These are phyloP conservation scores for Paecilomyces formosus DNA, from an alignment of 2,329 filamentous ascomycete species.

Conservation along the genomic window DNA sequence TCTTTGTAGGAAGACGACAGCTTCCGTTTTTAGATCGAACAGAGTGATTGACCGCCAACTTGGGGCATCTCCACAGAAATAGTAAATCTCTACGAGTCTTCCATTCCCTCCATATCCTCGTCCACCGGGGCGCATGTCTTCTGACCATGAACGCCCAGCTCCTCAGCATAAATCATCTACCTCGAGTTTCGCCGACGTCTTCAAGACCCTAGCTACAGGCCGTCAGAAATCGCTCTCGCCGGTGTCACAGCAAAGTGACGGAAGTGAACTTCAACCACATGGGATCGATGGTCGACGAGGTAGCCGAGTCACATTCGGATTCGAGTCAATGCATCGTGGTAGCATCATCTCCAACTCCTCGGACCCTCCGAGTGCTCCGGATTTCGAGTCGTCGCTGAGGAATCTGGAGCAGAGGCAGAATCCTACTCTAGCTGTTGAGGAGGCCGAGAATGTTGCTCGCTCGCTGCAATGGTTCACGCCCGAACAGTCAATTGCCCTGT, in stretches of 20 bases:
- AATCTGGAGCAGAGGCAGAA: slow-evolving; percentile 27
- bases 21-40: neutral
- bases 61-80: neutral
- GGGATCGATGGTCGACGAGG: slow-evolving; percentile 26
- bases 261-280: slow-evolving; percentile 20
- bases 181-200: slow-evolving; percentile 35
- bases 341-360: slow-evolving; percentile 31
- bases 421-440: slow-evolving; percentile 28
- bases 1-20: neutral
- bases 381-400: slow-evolving; percentile 30
- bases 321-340: slow-evolving; percentile 36
- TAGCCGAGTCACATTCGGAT: slow-evolving; percentile 24
- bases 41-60: neutral
- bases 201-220: slow-evolving; percentile 33
- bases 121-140: slow-evolving; percentile 30
- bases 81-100: neutral
- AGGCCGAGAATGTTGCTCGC: slow-evolving; percentile 28
- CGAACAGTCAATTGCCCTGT: slow-evolving; percentile 32
- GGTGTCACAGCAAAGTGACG: slow-evolving; percentile 22
- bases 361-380: slow-evolving; percentile 28
- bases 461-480: slow-evolving; percentile 27
- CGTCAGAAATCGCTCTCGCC: slow-evolving; percentile 33
- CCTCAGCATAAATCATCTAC: slow-evolving; percentile 28
- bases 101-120: slow-evolving; percentile 3
- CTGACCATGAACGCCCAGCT: slow-evolving; percentile 33